Evolutionary conservation across 257 asterid genomes (phyloP).

Genomic region (Oldenlandia corymbosa): DNA sequence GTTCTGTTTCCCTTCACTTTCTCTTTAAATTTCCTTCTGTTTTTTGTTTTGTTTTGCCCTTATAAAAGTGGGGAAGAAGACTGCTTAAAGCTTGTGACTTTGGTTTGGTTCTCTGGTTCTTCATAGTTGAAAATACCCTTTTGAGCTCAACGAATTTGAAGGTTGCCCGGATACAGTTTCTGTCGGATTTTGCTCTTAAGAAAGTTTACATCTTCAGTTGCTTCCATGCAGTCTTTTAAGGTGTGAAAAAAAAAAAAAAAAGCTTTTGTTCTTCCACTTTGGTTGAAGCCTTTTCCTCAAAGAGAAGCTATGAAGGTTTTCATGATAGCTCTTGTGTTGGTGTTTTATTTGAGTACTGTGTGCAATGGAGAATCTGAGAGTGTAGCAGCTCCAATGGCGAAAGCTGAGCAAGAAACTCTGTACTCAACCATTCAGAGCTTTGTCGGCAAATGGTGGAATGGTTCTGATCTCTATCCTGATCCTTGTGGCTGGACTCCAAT

Average conservation of each 20-base stretch:
- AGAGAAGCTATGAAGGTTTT: conserved; percentile 31
- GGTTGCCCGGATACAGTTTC: neutral
- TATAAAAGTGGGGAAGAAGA: conserved; percentile 32
- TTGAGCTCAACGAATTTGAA: neutral
- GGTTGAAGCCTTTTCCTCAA: neutral
- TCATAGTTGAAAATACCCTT: neutral
- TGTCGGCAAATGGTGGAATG: conserved; percentile 97
- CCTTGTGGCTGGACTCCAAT: conserved; percentile 99
- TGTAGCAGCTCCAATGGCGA: conserved; percentile 61
- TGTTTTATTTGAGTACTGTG: conserved; percentile 20
- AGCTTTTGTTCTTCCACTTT: no score
- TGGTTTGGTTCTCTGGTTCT: conserved; percentile 13
- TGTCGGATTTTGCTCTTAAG: neutral
- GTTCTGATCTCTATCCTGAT: conserved; percentile 98
- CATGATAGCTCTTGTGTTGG: conserved; percentile 26
- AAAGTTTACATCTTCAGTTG: no score
- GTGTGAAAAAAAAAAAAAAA: no score
- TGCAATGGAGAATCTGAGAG: conserved; percentile 58
- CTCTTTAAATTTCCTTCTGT: conserved; percentile 32
- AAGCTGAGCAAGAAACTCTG: conserved; percentile 59
- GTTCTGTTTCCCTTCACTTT: conserved; percentile 37
- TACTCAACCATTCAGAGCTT: conserved; percentile 82
- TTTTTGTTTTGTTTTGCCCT: conserved; percentile 38
- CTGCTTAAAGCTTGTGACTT: conserved; percentile 13
- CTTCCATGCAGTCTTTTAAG: conserved; percentile 9